Evolutionary conservation across 495 filamentous ascomycete genomes (phyloP).

Genomic region (Neurospora sp.): DNA sequence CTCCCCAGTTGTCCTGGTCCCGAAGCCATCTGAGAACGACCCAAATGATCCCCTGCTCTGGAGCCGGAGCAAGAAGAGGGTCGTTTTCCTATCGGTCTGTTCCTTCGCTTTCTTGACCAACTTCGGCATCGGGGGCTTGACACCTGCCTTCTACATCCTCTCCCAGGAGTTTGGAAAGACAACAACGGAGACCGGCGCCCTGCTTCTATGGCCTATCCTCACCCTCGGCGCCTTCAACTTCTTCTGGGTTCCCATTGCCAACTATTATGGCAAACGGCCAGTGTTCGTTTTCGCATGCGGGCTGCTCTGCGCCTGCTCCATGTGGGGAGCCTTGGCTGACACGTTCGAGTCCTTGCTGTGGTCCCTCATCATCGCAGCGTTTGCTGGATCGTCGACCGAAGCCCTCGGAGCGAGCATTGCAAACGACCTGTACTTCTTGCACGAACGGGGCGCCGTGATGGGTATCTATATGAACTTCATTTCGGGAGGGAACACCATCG

Average conservation of each 20-base stretch:
- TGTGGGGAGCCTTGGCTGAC: constrained; percentile 21
- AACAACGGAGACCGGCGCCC: constrained; percentile 13
- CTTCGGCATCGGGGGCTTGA: constrained; percentile 25
- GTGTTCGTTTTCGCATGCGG: constrained; percentile 35
- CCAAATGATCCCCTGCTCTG: constrained; percentile 29
- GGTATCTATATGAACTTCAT: constrained; percentile 33
- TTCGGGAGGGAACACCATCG: constrained; percentile 27
- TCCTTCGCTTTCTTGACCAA: constrained; percentile 32
- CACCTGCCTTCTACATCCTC: constrained; percentile 21
- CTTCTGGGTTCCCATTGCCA: constrained; percentile 45
- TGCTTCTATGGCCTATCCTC: constrained; percentile 25
- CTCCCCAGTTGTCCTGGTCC: constrained; percentile 22
- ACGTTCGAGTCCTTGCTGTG: constrained; percentile 25
- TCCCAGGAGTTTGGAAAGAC: constrained; percentile 20
- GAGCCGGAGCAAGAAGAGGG: constrained; percentile 22
- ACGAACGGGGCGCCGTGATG: constrained; percentile 32
- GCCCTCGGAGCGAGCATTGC: constrained; percentile 30
- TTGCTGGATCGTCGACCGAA: constrained; percentile 26
- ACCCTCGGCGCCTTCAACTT: constrained; percentile 35
- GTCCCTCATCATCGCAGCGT: constrained; percentile 27
- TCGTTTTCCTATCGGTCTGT: constrained; percentile 23
- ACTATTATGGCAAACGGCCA: constrained; percentile 46
- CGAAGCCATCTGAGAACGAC: constrained; percentile 21
- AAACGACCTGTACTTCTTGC: constrained; percentile 33
- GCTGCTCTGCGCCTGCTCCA: constrained; percentile 22